phyloP scores from a whole-genome alignment of 202 grass and related monocot species.

The Carex sylvatica region DNA sequence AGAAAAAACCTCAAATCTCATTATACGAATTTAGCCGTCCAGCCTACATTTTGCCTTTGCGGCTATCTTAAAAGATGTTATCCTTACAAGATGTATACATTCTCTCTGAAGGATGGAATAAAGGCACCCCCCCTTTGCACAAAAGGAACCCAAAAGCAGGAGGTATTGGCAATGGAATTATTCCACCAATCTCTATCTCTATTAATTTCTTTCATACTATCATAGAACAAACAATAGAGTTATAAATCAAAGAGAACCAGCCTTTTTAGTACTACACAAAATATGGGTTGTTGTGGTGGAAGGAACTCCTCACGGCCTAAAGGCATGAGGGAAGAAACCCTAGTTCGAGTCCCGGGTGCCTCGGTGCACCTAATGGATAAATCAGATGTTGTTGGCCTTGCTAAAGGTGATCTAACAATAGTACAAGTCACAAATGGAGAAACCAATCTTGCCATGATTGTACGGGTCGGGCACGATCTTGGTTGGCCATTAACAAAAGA shows the following conservation, averaged over 20 bases:
- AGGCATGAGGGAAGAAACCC: slow-evolving; percentile 49
- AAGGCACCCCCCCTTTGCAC: slow-evolving; percentile 32
- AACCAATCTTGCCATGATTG: slow-evolving; percentile 54
- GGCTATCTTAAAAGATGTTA: slow-evolving; percentile 20
- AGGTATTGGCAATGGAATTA: slow-evolving; percentile 35
- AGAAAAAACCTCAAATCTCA: neutral
- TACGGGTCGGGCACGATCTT: slow-evolving; percentile 56
- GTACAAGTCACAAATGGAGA: slow-evolving; percentile 50
- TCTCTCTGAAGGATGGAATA: slow-evolving; percentile 65
- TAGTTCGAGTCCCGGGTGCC: slow-evolving; percentile 66
- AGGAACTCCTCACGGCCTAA: slow-evolving; percentile 31
- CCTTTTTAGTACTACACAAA: slow-evolving; percentile 1
- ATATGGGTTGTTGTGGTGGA: slow-evolving; percentile 57
- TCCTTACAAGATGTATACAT: slow-evolving; percentile 35
- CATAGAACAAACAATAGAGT: neutral
- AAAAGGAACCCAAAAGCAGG: slow-evolving; percentile 43
- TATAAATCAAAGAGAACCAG: neutral
- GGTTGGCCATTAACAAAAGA: slow-evolving; percentile 86
- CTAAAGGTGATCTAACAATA: slow-evolving; percentile 55
- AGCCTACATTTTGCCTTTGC: neutral
- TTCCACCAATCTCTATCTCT: slow-evolving; percentile 25
- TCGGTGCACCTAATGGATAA: slow-evolving; percentile 54
- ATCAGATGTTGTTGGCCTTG: slow-evolving; percentile 51
- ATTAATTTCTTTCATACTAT: slow-evolving; percentile 10
- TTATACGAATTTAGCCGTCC: neutral